Evolutionary conservation across 2,329 filamentous ascomycete genomes (phyloP), one percentile per base, ranked within the genome.

Genomic region (Clarireedia paspali): DNA sequence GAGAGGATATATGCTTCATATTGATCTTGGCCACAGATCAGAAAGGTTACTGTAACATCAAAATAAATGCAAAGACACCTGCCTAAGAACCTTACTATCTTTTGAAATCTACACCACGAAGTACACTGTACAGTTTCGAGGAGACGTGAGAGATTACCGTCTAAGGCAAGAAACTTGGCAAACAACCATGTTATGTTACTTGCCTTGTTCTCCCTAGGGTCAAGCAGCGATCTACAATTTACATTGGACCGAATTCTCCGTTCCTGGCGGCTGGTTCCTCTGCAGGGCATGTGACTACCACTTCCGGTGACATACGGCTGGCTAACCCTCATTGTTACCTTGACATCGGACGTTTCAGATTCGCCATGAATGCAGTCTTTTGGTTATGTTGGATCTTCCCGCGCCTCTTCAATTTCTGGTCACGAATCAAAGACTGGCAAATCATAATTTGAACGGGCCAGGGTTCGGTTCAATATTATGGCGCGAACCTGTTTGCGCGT

Each of bases 171-270:
- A 24, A 53, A 49, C 40, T 55, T 36, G 52, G 53, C 49, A 23
- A 55, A 44, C 36, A 48, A 44, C 26, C 52, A 55, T 49, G 46
- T 20, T 44, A 49, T 40, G 38, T 6, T 40, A 17, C 38, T 17
- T 24, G 44, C 51, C 45, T 46, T 38, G 24, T n/a, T 40, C 34
- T 39, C 27, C 27, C 38, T n/a, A 34, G 47, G 20, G 46, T 5
- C 23, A 54, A 54, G 52, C 45, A 54, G 39, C 39, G 45, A 54
- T 54, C 52, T 49, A 38, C 45, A 48, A 24, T 39, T 34, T 23
- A 54, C 10, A 39, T 23, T 54, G 14, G 45, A 6, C 46, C 17
- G 14, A 14, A 12, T 36, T 39, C 34, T 17, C 50, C 23, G 42
- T 47, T 53, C 50, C 51, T 42, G 46, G 52, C 20, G 24, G 26